phyloP scores from a whole-genome alignment of 441 rosid species.

The Geranium incanum region DNA sequence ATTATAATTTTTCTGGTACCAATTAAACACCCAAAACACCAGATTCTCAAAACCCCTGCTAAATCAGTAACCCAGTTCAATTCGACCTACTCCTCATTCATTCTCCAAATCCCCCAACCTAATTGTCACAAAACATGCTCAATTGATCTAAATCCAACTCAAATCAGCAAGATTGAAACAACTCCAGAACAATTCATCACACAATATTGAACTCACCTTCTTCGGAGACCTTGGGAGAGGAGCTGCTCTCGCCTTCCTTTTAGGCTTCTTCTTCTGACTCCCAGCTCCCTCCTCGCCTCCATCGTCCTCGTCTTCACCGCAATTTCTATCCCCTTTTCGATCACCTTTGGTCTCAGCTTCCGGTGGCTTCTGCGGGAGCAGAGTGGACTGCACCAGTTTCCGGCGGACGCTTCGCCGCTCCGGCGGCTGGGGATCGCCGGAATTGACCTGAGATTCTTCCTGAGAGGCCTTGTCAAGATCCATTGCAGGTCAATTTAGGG shows the following conservation, averaged over 20 bases:
- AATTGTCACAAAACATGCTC: background rate
- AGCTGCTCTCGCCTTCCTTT: conserved; percentile 38
- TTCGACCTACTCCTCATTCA: background rate
- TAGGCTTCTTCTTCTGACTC: conserved; percentile 52
- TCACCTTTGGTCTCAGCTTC: conserved; percentile 33
- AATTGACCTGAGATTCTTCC: conserved; percentile 17
- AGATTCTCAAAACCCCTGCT: background rate
- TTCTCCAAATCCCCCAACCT: background rate
- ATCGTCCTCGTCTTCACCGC: conserved; percentile 24
- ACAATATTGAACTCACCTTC: conserved; percentile 32
- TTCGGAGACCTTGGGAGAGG: conserved; percentile 41
- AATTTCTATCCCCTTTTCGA: conserved; percentile 21
- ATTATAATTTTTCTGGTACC: background rate
- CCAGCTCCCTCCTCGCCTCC: conserved; percentile 36
- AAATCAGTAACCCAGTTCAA: background rate
- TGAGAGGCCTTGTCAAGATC: conserved; percentile 14
- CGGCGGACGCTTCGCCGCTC: conserved; percentile 42
- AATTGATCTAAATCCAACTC: background rate
- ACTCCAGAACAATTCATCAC: background rate
- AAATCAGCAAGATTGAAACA: background rate
- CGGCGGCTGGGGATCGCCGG: conserved; percentile 21
- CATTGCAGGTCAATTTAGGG: conserved; percentile 24
- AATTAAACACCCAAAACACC: background rate
- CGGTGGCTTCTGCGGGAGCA: conserved; percentile 44
- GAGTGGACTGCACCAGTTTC: conserved; percentile 65